A percentile compares a stretch with the other conserved stretches of the same genome.
Conservation (phyloP, 108 stramenopile genomes). For the Cyclotella kingstonii region DNA sequence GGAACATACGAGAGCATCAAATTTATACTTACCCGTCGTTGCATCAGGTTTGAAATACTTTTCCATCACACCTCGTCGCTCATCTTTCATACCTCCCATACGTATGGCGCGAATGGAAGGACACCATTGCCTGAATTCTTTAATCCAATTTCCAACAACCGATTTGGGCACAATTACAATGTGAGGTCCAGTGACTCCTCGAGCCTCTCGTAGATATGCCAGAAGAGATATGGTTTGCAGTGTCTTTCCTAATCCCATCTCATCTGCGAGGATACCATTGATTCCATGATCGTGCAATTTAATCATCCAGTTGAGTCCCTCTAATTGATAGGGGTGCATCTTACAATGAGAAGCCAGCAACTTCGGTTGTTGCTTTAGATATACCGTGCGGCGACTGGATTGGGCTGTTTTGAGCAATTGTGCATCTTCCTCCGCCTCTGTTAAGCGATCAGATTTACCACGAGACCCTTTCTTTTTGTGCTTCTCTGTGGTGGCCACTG, state of each 20-base stretch:
- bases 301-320: slow-evolving; percentile 99
- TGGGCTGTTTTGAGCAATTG: slow-evolving; percentile 88
- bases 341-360: slow-evolving; percentile 72
- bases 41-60: slow-evolving; percentile 58
- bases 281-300: slow-evolving; percentile 98
- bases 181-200: slow-evolving; percentile 92
- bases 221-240: slow-evolving; percentile 93
- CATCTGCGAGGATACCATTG: slow-evolving; percentile 99
- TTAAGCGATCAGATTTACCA: slow-evolving; percentile 80
- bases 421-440: slow-evolving; percentile 97
- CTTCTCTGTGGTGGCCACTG: slow-evolving; percentile 47
- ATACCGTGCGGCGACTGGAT: slow-evolving; percentile 76
- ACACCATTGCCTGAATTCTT: slow-evolving; percentile 95
- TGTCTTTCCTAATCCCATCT: slow-evolving; percentile 91
- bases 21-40: slow-evolving; percentile 63
- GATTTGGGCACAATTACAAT: slow-evolving; percentile 96
- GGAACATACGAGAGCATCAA: slow-evolving; percentile 95
- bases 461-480: slow-evolving; percentile 52
- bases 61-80: slow-evolving; percentile 66
- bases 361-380: slow-evolving; percentile 89
- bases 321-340: slow-evolving; percentile 98
- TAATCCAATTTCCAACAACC: slow-evolving; percentile 96
- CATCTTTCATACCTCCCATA: slow-evolving; percentile 93
- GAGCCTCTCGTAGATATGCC: slow-evolving; percentile 87
- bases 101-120: slow-evolving; percentile 84